These are phyloP conservation scores for Athelia sp. DNA, from an alignment of 1,284 basidiomycete genomes.

Conservation along the genomic window DNA sequence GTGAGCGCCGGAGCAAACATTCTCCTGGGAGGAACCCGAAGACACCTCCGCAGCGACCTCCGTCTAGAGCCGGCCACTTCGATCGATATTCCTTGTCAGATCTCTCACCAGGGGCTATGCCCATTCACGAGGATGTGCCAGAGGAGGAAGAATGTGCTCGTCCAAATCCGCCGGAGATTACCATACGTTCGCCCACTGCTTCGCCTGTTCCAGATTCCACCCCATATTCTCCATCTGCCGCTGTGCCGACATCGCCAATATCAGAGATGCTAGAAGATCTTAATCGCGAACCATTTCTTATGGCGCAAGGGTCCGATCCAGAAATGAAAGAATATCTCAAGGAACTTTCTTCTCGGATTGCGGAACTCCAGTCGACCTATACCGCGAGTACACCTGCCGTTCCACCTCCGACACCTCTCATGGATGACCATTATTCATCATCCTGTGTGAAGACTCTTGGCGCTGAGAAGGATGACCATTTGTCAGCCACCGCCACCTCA, in stretches of 20 bases:
- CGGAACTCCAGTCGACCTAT: background rate
- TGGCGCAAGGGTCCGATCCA: slow-evolving; percentile 41
- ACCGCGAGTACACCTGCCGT: background rate
- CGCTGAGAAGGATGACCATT: no score
- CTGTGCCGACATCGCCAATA: slow-evolving; percentile 10
- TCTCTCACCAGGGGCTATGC: slow-evolving; percentile 47
- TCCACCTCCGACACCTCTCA: slow-evolving; percentile 13
- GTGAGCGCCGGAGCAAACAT: slow-evolving; percentile 24
- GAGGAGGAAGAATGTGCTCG: background rate
- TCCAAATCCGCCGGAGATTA: slow-evolving; percentile 17
- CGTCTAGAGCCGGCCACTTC: slow-evolving; percentile 21
- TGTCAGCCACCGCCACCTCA: slow-evolving; percentile 8
- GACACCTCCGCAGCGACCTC: slow-evolving; percentile 11
- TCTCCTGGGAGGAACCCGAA: slow-evolving; percentile 11
- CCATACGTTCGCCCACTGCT: slow-evolving; percentile 25
- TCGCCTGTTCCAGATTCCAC: slow-evolving; percentile 16
- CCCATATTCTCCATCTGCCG: slow-evolving; percentile 6
- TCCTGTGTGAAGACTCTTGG: no score
- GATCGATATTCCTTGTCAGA: slow-evolving; percentile 24
- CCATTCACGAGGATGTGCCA: slow-evolving; percentile 11
- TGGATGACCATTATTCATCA: no score
- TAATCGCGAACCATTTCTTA: slow-evolving; percentile 32
- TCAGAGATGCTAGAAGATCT: slow-evolving; percentile 26
- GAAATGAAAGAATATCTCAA: slow-evolving; percentile 76
- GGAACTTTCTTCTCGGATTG: slow-evolving; percentile 42